Evolutionary conservation across 176 grass and related monocot species (phyloP).

Genomic region (Paspalum vaginatum): DNA sequence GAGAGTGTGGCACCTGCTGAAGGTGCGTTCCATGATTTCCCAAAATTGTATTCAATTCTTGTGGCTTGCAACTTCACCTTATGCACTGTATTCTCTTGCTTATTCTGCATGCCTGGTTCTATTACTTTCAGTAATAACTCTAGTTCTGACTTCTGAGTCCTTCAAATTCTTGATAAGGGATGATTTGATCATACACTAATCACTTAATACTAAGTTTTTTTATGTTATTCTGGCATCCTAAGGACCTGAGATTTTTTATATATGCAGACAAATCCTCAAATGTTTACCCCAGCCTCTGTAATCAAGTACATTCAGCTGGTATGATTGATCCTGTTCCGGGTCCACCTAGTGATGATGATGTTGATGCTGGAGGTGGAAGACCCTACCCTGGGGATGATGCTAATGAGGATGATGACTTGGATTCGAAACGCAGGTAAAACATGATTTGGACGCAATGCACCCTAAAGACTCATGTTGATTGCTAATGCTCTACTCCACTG

Average conservation of each 20-base stretch:
- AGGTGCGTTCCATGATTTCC: constrained; percentile 48
- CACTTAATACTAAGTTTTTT: neutral
- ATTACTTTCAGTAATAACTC: constrained; percentile 15
- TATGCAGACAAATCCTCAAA: constrained; percentile 75
- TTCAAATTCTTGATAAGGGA: neutral
- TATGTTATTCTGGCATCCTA: neutral
- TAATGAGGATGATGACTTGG: constrained; percentile 77
- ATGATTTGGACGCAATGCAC: constrained; percentile 26
- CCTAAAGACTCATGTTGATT: neutral
- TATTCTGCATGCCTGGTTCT: neutral
- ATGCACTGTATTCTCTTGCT: neutral
- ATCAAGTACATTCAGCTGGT: constrained; percentile 59
- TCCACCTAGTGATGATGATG: constrained; percentile 71
- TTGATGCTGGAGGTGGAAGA: constrained; percentile 72
- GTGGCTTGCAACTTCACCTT: constrained; percentile 22
- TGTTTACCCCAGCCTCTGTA: constrained; percentile 44
- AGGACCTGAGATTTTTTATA: constrained; percentile 10
- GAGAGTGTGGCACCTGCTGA: constrained; percentile 56
- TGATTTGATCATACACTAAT: neutral
- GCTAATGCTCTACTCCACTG: constrained; percentile 49
- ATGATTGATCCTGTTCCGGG: constrained; percentile 52
- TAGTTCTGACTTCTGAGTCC: constrained; percentile 2
- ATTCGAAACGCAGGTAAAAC: constrained; percentile 89
- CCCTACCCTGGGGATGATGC: constrained; percentile 75
- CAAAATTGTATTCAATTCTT: constrained; percentile 7